Evolutionary conservation across 1,284 basidiomycete genomes (phyloP).

Genomic region (Cronartium ribicola): DNA sequence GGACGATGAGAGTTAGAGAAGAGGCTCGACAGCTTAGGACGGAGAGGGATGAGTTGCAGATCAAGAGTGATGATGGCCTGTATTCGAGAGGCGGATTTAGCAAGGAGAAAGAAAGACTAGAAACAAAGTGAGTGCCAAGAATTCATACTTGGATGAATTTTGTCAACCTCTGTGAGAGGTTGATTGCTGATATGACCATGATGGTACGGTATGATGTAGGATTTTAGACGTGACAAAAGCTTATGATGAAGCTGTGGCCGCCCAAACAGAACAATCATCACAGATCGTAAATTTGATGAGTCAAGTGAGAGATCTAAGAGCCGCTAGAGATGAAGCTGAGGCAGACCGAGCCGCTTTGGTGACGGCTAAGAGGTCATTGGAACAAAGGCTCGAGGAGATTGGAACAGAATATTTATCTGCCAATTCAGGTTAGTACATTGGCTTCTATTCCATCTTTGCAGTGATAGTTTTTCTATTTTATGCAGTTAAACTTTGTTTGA

Average conservation of each 20-base stretch:
- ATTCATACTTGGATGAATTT: too few relatives aligned
- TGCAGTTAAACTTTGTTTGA: not conserved
- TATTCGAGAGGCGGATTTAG: conserved; percentile 74
- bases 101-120: conserved; percentile 76
- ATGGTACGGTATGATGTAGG: not conserved
- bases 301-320: conserved; percentile 74
- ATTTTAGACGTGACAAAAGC: conserved; percentile 70
- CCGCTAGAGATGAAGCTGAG: conserved; percentile 76
- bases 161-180: too few relatives aligned
- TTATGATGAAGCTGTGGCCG: conserved; percentile 67
- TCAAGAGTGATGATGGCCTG: conserved; percentile 69
- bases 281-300: conserved; percentile 77
- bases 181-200: too few relatives aligned
- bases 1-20: conserved; percentile 53
- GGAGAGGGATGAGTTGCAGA: conserved; percentile 69
- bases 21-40: conserved; percentile 72
- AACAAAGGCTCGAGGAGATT: conserved; percentile 72
- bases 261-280: conserved; percentile 71
- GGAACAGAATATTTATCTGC: conserved; percentile 69
- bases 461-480: not conserved
- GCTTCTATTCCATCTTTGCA: not conserved
- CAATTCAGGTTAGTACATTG: conserved; percentile 54
- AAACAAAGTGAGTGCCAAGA: conserved; percentile 58
- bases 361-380: conserved; percentile 73
- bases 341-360: conserved; percentile 71